Evolutionary conservation across 305 asterid species (phyloP), one percentile per base, ranked within the genome.

Genomic region (Stenogyne calaminthoides): DNA sequence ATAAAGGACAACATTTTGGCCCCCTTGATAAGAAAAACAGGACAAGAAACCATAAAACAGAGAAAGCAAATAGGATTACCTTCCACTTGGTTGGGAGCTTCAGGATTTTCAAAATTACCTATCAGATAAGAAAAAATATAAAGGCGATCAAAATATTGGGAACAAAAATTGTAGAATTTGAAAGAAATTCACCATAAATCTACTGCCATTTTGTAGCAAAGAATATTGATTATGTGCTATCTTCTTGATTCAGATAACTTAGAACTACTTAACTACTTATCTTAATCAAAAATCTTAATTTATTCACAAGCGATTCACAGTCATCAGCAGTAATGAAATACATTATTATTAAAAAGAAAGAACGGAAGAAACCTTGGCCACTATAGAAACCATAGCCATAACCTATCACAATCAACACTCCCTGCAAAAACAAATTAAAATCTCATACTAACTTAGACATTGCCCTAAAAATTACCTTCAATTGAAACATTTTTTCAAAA

Each of bases 361-460:
- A 69, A 18, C 57, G 22, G 49, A 49, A 2, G 11, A 32, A 80
- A 90, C 97, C 97, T 84, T 82, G 76, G 79, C 82, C 88, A 2
- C 79, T 85, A 73, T 72, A 84, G 18, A 83, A 51, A 3, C 79
- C 85, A 73, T 72, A 84, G 18, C 82, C 46, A 72, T 79, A 80
- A 52, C 83, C 88, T 57, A 88, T 46, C 67, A 88, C 72, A 67
- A 88, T 75, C 16, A 88, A 70, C 39, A 79, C 77, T 51, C 89
- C 95, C 97, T 90, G 95, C 64, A 77, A 69, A 82, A 40, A 65
- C 37, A 76, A 64, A 59, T 42, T 14, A 73, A 64, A 67, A 46
- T 5, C 20, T 15, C 40, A 64, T 72, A 59, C 69, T 55, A 68
- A 60, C 14, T 49, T 25, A n/a, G 5, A 32, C 58, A 66, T 58